phyloP scores from a whole-genome alignment of 1,284 basidiomycete species.

The Rugosomyces carneus region DNA sequence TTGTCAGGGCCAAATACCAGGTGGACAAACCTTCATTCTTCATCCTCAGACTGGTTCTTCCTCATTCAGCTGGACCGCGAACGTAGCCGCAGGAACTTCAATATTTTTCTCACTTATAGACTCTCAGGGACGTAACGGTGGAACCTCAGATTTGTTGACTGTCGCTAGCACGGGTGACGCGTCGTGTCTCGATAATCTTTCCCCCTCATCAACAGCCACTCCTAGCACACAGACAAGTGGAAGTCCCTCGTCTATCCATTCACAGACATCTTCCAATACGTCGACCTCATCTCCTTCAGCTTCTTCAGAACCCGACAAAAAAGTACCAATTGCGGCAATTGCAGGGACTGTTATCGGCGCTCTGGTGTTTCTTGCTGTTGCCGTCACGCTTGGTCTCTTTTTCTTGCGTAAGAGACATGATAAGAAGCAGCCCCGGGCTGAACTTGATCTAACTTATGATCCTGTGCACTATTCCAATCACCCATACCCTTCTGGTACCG shows the following conservation, averaged over 20 bases:
- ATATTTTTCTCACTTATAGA: constrained; percentile 62
- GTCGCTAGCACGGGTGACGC: constrained; percentile 47
- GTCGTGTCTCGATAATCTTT: constrained; percentile 45
- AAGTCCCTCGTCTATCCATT: constrained; percentile 22
- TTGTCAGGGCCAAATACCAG: constrained; percentile 57
- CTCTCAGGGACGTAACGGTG: constrained; percentile 48
- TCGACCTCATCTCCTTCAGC: constrained; percentile 18
- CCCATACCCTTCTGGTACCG: constrained; percentile 20
- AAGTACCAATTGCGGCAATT: constrained; percentile 40
- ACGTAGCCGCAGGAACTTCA: constrained; percentile 53
- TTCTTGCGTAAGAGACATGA: constrained; percentile 38
- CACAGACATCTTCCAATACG: constrained; percentile 17
- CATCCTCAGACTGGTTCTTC: constrained; percentile 36
- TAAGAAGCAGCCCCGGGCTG: constrained; percentile 22
- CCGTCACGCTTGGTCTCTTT: constrained; percentile 45
- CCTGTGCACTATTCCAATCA: constrained; percentile 19
- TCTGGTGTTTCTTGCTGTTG: constrained; percentile 44
- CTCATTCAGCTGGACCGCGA: constrained; percentile 50
- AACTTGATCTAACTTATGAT: constrained; percentile 25
- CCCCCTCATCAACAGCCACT: constrained; percentile 43
- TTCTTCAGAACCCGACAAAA: constrained; percentile 26
- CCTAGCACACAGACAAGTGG: constrained; percentile 4
- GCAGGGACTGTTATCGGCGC: constrained; percentile 55
- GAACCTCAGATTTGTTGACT: constrained; percentile 42
- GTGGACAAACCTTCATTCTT: constrained; percentile 47